These are phyloP conservation scores for Strobilomyces dryophilus DNA, from an alignment of 768 basidiomycete species.

Conservation along the genomic window DNA sequence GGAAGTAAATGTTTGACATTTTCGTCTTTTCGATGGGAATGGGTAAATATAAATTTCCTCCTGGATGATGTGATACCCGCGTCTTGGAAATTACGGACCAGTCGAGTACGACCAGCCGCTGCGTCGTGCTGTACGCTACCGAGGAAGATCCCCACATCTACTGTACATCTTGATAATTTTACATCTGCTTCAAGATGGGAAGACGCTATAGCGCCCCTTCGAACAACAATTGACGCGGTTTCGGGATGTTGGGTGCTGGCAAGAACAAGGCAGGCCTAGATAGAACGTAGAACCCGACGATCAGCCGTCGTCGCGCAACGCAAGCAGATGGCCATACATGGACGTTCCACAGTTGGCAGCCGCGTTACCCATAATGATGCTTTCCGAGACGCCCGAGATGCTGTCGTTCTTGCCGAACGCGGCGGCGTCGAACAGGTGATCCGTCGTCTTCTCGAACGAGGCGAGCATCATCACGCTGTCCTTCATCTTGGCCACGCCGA, in stretches of 20 bases:
- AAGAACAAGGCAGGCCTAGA: constrained; percentile 35
- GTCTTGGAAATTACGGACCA: no score
- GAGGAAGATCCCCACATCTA: no score
- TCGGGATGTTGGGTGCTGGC: constrained; percentile 30
- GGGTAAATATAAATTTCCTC: no score
- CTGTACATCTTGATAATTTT: no score
- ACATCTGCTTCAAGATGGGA: no score
- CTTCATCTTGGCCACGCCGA: constrained; percentile 99
- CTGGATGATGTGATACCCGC: no score
- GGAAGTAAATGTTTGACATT: constrained; percentile 1
- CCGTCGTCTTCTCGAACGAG: constrained; percentile 99
- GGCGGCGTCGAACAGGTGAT: constrained; percentile 97
- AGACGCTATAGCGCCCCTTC: constrained; percentile 28
- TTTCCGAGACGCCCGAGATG: constrained; percentile 96
- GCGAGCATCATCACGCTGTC: constrained; percentile 99
- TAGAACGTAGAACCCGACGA: constrained; percentile 4
- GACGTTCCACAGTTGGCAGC: constrained; percentile 94
- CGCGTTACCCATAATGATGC: constrained; percentile 98
- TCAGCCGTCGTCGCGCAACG: constrained; percentile 2
- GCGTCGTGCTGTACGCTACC: no score
- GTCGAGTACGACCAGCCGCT: no score
- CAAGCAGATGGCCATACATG: constrained; percentile 57
- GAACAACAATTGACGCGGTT: constrained; percentile 34
- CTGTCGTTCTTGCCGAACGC: constrained; percentile 93
- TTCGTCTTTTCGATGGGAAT: no score